Evolutionary conservation across 2,329 filamentous ascomycete genomes (phyloP).

Genomic region (Xenoacremonium recifei): DNA sequence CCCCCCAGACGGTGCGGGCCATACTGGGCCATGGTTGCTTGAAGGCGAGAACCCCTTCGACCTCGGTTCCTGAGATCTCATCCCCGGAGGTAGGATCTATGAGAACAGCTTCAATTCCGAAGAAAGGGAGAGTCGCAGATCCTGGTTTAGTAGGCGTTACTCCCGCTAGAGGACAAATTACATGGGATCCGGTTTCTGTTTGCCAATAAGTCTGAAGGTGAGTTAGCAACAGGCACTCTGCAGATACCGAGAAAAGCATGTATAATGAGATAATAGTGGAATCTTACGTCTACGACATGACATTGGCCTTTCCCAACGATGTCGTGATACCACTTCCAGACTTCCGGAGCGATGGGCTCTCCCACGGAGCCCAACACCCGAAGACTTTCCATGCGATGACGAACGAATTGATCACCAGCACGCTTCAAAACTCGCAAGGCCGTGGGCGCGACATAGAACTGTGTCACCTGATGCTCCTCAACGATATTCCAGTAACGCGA

Average conservation of each 20-base stretch:
- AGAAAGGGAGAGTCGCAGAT: slow-evolving; percentile 92
- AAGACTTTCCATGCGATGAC: slow-evolving; percentile 73
- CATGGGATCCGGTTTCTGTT: slow-evolving; percentile 92
- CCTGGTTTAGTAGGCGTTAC: slow-evolving; percentile 92
- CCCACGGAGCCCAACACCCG: slow-evolving; percentile 87
- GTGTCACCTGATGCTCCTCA: slow-evolving; percentile 83
- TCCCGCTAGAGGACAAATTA: slow-evolving; percentile 85
- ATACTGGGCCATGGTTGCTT: slow-evolving; percentile 96
- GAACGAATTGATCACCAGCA: slow-evolving; percentile 79
- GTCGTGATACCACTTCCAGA: slow-evolving; percentile 98
- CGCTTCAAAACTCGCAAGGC: slow-evolving; percentile 87
- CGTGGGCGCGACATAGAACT: slow-evolving; percentile 94
- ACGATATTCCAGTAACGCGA: slow-evolving; percentile 96
- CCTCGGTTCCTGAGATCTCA: slow-evolving; percentile 85
- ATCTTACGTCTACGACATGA: slow-evolving; percentile 83
- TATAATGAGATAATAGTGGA: neutral
- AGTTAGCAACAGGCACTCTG: neutral
- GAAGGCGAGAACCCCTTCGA: slow-evolving; percentile 89
- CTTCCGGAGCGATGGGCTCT: slow-evolving; percentile 92
- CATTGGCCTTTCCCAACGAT: slow-evolving; percentile 84
- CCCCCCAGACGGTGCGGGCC: slow-evolving; percentile 94
- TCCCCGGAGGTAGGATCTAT: slow-evolving; percentile 89
- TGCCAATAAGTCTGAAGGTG: slow-evolving; percentile 88
- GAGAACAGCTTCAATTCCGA: slow-evolving; percentile 90
- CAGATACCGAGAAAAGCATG: neutral